A percentile compares a stretch with the other conserved stretches of the same genome.
These are phyloP conservation scores for Dalbergia oliveri DNA, from an alignment of 306 rosid genomes.

Conservation along the genomic window DNA sequence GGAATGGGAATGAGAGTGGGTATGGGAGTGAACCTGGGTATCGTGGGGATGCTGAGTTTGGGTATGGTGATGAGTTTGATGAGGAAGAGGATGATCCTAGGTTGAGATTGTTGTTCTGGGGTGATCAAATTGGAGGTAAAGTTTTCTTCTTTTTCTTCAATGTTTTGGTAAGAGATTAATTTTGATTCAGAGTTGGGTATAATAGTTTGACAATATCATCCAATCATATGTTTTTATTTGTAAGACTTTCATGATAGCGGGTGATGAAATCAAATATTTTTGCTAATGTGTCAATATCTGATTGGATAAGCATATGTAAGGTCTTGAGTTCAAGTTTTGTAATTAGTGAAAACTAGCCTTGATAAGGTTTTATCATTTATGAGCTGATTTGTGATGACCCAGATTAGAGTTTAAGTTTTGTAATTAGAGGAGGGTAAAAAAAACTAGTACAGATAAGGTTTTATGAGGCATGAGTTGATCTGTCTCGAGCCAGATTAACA, in stretches of 20 bases:
- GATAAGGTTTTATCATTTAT: too few species aligned
- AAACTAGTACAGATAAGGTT: too few species aligned
- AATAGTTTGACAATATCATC: too few species aligned
- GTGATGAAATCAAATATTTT: not conserved
- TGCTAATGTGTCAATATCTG: too few species aligned
- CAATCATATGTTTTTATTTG: too few species aligned
- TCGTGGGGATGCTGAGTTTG: conserved; percentile 97
- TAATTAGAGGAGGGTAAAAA: too few species aligned
- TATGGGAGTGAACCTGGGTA: conserved; percentile 99
- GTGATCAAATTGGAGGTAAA: conserved; percentile 72
- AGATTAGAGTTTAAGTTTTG: too few species aligned
- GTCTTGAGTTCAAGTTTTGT: not conserved
- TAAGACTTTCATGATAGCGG: not conserved
- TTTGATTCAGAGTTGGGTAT: too few species aligned
- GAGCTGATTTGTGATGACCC: too few species aligned
- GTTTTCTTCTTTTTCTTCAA: not conserved
- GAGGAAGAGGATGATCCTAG: conserved; percentile 93
- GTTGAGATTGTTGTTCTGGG: conserved; percentile 80
- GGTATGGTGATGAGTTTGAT: conserved; percentile 93
- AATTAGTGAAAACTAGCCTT: not conserved
- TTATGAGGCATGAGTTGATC: too few species aligned
- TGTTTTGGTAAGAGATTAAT: not conserved
- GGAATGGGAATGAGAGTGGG: conserved; percentile 85
- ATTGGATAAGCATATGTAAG: too few species aligned
- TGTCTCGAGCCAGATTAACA: too few species aligned